Conservation (phyloP, 352 stramenopile genomes). For the Globisporangium solare region DNA sequence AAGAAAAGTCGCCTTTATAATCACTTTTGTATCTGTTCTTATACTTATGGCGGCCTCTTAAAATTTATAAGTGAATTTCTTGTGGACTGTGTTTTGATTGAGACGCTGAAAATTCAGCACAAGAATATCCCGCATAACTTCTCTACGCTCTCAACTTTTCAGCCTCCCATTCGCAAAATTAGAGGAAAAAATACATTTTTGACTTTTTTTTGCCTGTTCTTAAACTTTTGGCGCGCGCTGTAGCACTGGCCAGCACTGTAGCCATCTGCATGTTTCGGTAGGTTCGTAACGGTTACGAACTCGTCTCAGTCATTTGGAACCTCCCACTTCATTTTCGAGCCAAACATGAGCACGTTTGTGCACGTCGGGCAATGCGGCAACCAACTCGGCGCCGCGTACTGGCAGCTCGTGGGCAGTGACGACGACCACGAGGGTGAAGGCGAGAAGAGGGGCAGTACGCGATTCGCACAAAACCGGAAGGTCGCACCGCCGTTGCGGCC, state of each 20-base stretch:
- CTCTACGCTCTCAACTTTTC: too few relatives aligned
- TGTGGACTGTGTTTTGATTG: too few relatives aligned
- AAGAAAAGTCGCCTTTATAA: too few relatives aligned
- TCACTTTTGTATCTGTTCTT: too few relatives aligned
- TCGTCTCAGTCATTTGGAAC: background rate
- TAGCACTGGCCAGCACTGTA: background rate
- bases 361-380: conserved; percentile 78
- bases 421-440: background rate
- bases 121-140: too few relatives aligned
- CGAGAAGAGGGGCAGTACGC: background rate
- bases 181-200: too few relatives aligned
- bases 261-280: background rate
- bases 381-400: conserved; percentile 73
- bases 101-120: too few relatives aligned
- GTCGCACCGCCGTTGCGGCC: background rate
- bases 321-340: background rate
- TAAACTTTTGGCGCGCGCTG: too few relatives aligned
- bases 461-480: background rate
- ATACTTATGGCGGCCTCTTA: too few relatives aligned
- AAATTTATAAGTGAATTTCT: too few relatives aligned
- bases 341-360: conserved; percentile 55
- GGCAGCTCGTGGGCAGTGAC: conserved; percentile 26
- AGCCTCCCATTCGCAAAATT: too few relatives aligned
- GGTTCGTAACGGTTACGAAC: background rate
- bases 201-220: too few relatives aligned